Base-by-base conservation (phyloP, 805 yeast genomes). In the Saccharomyces mikatae region DNA sequence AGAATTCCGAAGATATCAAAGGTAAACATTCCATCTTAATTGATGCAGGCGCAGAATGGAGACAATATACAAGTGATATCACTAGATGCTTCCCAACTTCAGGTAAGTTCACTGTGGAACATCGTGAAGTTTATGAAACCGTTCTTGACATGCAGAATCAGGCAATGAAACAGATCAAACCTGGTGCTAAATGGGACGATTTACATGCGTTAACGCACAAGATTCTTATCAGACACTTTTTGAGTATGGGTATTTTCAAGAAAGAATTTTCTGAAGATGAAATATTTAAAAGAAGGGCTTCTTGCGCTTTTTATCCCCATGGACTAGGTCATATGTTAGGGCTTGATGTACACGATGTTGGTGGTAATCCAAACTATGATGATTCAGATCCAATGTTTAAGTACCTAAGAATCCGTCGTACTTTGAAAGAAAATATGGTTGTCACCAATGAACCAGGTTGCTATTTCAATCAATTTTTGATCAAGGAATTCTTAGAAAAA, bases 31-130 rank as follows among this genome's bases (percentile, higher is more conserved):
- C 91, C 5, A 78, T 92, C 11, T 78, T 92, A 57, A 84, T 92
- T 52, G 99, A 92, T 73, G 97, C 98, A 8, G 99, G 99, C 54
- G 96, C 97, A 2, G 98, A 92, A 71, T 92, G 97, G 97, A 80
- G 81, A 59, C 83, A 89, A 68, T 92, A 92, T 70, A 91, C 97
- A 2, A 78, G 89, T 47, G 99, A 92, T 68, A 97, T 94, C 47
- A 94, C 99, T 14, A 80, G 99, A 67, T 87, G 95, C 67, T 92
- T 90, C 80, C 99, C 99, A 29, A 82, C 89, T 53, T 80, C 76
- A 58, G 99, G 99, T 6, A 83, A 84, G 53, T 92, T 96, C 90
- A 81, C 91, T 8, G 80, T 80, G 58, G 98, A 94, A 66, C 95
- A 92, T 63, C 78, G 87, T 60, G 88, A 80, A 54, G 84, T 92